These are phyloP conservation scores for Skeletonema grethae DNA, from an alignment of 108 stramenopile species.

Conservation along the genomic window DNA sequence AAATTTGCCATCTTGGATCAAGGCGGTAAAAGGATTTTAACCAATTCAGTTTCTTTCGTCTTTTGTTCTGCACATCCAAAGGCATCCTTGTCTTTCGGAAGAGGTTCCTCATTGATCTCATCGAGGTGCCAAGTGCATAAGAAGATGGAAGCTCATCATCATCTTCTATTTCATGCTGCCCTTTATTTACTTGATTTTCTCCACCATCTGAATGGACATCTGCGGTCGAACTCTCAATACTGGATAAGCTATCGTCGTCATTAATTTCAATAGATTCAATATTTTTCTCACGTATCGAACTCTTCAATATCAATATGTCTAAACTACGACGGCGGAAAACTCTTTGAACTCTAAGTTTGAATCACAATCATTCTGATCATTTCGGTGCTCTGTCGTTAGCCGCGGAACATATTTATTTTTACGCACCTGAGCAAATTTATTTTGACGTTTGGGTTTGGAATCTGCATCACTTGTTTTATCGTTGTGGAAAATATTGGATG, in stretches of 20 bases:
- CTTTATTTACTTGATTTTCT: no score
- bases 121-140: not conserved
- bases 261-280: not conserved
- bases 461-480: no score
- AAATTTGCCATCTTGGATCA: slow-evolving; percentile 51
- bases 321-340: not conserved
- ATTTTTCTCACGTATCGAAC: not conserved
- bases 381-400: not conserved
- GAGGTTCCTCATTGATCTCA: not conserved
- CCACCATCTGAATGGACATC: no score
- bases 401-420: no score
- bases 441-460: no score
- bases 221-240: no score
- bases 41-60: slow-evolving; percentile 20
- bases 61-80: not conserved
- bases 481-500: no score
- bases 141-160: not conserved
- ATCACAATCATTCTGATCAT: not conserved
- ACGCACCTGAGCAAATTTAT: no score
- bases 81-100: not conserved
- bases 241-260: not conserved
- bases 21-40: slow-evolving; percentile 16
- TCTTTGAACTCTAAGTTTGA: not conserved
- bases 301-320: not conserved
- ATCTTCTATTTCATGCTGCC: not conserved